phyloP scores from a whole-genome alignment of 208 protist genomes.

The Herpetomonas tarakana region DNA sequence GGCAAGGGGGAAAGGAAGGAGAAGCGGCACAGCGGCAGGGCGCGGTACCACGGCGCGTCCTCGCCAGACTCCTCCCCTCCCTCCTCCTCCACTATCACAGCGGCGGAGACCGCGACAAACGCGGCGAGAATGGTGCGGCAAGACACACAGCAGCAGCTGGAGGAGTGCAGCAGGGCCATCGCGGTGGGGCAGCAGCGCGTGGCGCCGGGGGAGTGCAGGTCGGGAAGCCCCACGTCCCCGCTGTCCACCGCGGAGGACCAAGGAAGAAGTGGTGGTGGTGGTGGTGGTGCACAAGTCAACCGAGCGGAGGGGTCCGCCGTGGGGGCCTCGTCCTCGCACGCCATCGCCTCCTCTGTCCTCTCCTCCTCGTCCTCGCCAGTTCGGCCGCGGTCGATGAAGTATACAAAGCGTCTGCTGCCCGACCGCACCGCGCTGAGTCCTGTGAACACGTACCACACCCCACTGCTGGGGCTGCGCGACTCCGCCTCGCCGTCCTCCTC shows the following conservation, averaged over 20 bases:
- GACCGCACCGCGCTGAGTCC: slow-evolving; percentile 7
- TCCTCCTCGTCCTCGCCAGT: background rate
- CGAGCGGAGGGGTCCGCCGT: too few relatives aligned
- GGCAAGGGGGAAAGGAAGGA: background rate
- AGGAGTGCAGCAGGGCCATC: background rate
- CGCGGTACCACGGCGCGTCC: background rate
- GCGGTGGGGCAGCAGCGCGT: background rate
- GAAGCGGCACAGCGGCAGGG: too few relatives aligned
- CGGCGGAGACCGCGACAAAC: background rate
- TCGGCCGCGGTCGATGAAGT: slow-evolving; percentile 3
- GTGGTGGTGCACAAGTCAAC: too few relatives aligned
- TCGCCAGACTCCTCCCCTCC: background rate
- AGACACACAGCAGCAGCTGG: background rate
- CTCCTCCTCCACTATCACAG: background rate
- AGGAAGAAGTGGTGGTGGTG: too few relatives aligned
- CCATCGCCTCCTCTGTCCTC: background rate
- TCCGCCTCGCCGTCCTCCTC: background rate
- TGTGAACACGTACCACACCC: background rate
- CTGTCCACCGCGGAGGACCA: background rate
- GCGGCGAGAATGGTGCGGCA: too few relatives aligned
- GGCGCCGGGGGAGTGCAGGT: too few relatives aligned
- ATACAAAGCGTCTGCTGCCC: slow-evolving; percentile 11
- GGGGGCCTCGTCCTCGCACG: background rate
- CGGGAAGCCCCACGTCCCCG: background rate
- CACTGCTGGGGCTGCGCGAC: background rate